Evolutionary conservation across 371 early-diverging fungal species (phyloP).

Genomic region (Mortierella sp.): DNA sequence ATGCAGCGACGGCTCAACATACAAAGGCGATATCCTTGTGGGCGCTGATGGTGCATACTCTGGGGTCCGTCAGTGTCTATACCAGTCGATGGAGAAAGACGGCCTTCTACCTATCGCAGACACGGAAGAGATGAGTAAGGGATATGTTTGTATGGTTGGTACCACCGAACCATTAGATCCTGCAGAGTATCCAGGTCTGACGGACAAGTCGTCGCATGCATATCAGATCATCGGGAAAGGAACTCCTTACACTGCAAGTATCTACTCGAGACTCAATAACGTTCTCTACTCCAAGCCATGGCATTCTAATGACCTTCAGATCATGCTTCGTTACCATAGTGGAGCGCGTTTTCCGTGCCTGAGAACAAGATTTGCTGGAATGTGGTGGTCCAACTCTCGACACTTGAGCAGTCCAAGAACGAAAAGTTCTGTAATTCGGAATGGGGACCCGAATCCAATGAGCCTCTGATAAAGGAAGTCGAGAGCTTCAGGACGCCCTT

Average conservation of each 20-base stretch:
- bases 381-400: constrained; percentile 5
- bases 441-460: constrained; percentile 29
- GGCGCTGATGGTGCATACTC: constrained; percentile 32
- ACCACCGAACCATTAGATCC: constrained; percentile 18
- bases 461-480: constrained; percentile 15
- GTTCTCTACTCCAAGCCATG: no score
- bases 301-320: no score
- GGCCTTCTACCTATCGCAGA: constrained; percentile 5
- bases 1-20: constrained; percentile 7
- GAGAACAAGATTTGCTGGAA: constrained; percentile 23
- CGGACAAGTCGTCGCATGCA: background rate
- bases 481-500: constrained; percentile 16
- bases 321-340: background rate
- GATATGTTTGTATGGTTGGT: constrained; percentile 18
- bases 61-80: constrained; percentile 10
- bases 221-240: constrained; percentile 13
- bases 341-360: constrained; percentile 18
- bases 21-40: constrained; percentile 11
- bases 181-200: constrained; percentile 6
- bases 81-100: background rate
- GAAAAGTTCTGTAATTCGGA: constrained; percentile 17
- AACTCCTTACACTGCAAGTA: constrained; percentile 9
- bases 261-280: background rate
- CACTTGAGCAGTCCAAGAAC: background rate
- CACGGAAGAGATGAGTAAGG: constrained; percentile 1